Evolutionary conservation across 768 basidiomycete species (phyloP).

Genomic region (Brasilioporus rufonigricans): DNA sequence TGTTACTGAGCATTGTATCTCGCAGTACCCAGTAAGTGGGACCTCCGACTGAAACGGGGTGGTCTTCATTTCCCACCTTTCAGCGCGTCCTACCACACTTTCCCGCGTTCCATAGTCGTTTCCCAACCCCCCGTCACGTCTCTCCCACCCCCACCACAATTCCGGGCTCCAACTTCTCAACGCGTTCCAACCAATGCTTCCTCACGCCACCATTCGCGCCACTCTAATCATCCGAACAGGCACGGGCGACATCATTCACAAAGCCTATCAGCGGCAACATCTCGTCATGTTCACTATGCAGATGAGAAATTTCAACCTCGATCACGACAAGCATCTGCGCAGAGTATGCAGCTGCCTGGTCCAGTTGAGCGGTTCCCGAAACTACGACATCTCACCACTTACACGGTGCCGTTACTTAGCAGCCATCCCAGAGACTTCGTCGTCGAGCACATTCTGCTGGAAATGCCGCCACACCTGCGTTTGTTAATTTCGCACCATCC

Average conservation of each 20-base stretch:
- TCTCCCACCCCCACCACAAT: slow-evolving; percentile 2
- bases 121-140: not conserved
- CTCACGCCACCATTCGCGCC: slow-evolving; percentile 7
- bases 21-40: slow-evolving; percentile 27
- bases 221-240: not conserved
- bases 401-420: slow-evolving; percentile 1
- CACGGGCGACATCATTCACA: slow-evolving; percentile 4
- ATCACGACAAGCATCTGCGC: slow-evolving; percentile 9
- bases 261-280: slow-evolving; percentile 14
- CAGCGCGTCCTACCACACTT: slow-evolving; percentile 27
- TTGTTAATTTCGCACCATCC: slow-evolving; percentile 2
- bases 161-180: slow-evolving; percentile 4
- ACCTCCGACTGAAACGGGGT: slow-evolving; percentile 4
- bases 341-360: not conserved
- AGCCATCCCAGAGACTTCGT: slow-evolving; percentile 13
- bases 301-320: slow-evolving; percentile 11
- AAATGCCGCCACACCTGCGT: not conserved
- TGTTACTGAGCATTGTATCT: slow-evolving; percentile 4
- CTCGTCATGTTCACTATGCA: slow-evolving; percentile 28
- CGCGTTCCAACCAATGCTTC: not conserved
- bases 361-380: not conserved
- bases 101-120: slow-evolving; percentile 21
- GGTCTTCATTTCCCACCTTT: slow-evolving; percentile 11
- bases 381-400: slow-evolving; percentile 1
- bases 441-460: slow-evolving; percentile 23